Conservation (phyloP, 2,329 filamentous ascomycete species). For the Hirsutella minnesotensis region DNA sequence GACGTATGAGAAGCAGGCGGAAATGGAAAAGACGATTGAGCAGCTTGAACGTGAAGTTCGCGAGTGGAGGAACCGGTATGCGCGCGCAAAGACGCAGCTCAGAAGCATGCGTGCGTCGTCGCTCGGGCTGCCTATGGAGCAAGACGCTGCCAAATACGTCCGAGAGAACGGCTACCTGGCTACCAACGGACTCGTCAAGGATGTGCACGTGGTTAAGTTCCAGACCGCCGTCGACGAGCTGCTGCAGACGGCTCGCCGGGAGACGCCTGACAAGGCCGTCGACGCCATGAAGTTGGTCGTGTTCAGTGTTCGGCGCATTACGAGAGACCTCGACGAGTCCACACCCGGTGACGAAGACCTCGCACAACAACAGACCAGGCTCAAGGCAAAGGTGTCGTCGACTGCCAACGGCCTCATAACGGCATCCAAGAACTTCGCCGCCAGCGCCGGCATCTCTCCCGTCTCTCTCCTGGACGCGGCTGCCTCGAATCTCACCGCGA, state of each 20-base stretch:
- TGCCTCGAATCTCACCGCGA: slow-evolving; percentile 75
- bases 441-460: slow-evolving; percentile 72
- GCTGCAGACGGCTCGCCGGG: slow-evolving; percentile 60
- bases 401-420: slow-evolving; percentile 95
- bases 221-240: slow-evolving; percentile 91
- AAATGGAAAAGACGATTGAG: slow-evolving; percentile 62
- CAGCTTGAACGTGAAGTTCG: slow-evolving; percentile 72
- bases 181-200: slow-evolving; percentile 69
- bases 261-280: slow-evolving; percentile 63
- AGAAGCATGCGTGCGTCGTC: slow-evolving; percentile 72
- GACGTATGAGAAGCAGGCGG: slow-evolving; percentile 71
- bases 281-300: slow-evolving; percentile 83
- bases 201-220: slow-evolving; percentile 88
- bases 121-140: slow-evolving; percentile 56
- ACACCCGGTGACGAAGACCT: slow-evolving; percentile 39
- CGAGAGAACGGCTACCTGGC: slow-evolving; percentile 57
- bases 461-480: slow-evolving; percentile 91
- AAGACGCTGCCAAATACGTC: slow-evolving; percentile 56
- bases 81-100: slow-evolving; percentile 76
- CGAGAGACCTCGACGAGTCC: slow-evolving; percentile 61
- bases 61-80: slow-evolving; percentile 84
- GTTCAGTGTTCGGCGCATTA: slow-evolving; percentile 70
- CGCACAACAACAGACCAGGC: slow-evolving; percentile 49
- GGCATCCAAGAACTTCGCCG: slow-evolving; percentile 81
- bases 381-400: slow-evolving; percentile 75